Conservation (phyloP, 768 basidiomycete species). For the Cystofilobasidium macerans region DNA sequence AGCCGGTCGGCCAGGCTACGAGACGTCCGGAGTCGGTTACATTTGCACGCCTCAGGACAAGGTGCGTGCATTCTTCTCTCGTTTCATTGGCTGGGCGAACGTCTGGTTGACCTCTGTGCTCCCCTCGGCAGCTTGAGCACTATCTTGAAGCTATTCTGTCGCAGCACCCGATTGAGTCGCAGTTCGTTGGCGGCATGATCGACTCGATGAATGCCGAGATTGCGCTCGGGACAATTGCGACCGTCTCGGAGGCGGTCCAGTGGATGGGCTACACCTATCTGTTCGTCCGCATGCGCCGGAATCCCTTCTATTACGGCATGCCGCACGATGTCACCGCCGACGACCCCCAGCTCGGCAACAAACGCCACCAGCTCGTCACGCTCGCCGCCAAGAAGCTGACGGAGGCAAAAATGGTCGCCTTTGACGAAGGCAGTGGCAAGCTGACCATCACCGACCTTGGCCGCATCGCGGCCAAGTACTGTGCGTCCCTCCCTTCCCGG, state of each 20-base stretch:
- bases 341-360: constrained; percentile 62
- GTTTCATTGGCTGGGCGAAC: neutral
- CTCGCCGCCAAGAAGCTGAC: constrained; percentile 58
- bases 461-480: constrained; percentile 93
- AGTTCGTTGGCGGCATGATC: constrained; percentile 76
- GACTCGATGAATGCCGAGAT: constrained; percentile 94
- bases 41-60: constrained; percentile 94
- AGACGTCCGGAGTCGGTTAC: constrained; percentile 88
- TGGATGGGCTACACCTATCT: constrained; percentile 98
- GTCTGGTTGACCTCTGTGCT: neutral
- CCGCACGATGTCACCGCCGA: constrained; percentile 54
- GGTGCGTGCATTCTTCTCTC: neutral
- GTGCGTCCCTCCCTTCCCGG: constrained; percentile 2
- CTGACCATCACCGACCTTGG: constrained; percentile 79
- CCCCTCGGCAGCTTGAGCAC: constrained; percentile 49
- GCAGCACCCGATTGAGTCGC: constrained; percentile 94
- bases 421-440: constrained; percentile 49
- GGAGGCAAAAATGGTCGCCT: constrained; percentile 67
- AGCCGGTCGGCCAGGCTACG: constrained; percentile 56
- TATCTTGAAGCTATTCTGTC: constrained; percentile 80
- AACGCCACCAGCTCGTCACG: constrained; percentile 56
- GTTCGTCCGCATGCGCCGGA: constrained; percentile 85
- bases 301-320: constrained; percentile 77
- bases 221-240: constrained; percentile 83
- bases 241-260: constrained; percentile 67